Evolutionary conservation across 148 eudicot species (phyloP).

Genomic region (Rhododendron molle): DNA sequence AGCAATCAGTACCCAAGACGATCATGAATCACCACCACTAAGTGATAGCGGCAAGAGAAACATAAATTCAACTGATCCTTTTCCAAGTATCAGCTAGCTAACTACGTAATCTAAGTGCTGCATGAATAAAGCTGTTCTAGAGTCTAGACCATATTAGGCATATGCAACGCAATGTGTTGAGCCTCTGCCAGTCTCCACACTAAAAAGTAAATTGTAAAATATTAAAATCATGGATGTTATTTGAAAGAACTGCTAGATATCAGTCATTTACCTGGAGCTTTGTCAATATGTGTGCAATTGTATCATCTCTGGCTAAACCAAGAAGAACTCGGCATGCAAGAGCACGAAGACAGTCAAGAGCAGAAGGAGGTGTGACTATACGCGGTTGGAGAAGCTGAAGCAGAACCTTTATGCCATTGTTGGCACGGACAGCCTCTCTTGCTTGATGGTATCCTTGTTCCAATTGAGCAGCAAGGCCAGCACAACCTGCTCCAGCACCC

Average conservation of each 20-base stretch:
- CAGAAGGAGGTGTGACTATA: slow-evolving; percentile 68
- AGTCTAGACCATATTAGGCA: background rate
- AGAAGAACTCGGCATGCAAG: slow-evolving; percentile 95
- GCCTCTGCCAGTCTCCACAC: background rate
- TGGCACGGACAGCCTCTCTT: slow-evolving; percentile 93
- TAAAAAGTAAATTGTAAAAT: background rate
- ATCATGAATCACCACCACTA: background rate
- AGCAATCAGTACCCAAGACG: background rate
- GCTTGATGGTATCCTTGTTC: slow-evolving; percentile 97
- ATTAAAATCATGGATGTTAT: background rate
- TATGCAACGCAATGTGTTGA: background rate
- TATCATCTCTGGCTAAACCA: slow-evolving; percentile 96
- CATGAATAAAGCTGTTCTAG: background rate
- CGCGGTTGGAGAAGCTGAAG: slow-evolving; percentile 93
- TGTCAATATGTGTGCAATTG: slow-evolving; percentile 92
- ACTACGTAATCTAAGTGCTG: background rate
- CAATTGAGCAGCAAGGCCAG: slow-evolving; percentile 93
- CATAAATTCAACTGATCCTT: background rate
- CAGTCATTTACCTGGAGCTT: slow-evolving; percentile 70
- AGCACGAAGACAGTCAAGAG: slow-evolving; percentile 95
- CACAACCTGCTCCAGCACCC: slow-evolving; percentile 91
- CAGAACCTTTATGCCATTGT: slow-evolving; percentile 92
- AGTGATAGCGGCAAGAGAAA: background rate
- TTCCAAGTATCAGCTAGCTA: background rate
- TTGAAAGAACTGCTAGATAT: background rate